phyloP scores from a whole-genome alignment of 495 filamentous ascomycete species.

The Sordaria brevicollis region DNA sequence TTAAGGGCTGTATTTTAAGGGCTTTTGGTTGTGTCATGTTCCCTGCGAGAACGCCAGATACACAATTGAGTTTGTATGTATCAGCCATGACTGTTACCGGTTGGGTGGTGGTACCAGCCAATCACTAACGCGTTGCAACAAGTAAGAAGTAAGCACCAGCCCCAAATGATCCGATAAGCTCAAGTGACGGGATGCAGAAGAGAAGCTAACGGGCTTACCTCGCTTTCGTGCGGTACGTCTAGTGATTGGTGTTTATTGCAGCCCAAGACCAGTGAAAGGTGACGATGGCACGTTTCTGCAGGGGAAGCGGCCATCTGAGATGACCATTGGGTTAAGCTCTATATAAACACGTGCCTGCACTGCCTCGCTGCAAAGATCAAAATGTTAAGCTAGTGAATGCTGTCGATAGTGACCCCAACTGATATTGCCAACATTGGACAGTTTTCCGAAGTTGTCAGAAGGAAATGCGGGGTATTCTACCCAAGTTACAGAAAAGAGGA shows the following conservation, averaged over 20 bases:
- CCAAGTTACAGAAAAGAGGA: not conserved
- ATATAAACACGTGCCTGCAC: not conserved
- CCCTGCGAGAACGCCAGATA: not conserved
- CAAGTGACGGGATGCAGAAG: not conserved
- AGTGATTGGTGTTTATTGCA: not conserved
- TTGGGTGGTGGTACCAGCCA: not conserved
- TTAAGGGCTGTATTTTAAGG: not conserved
- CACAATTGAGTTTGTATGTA: not conserved
- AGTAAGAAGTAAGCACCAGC: not conserved
- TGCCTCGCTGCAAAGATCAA: not conserved
- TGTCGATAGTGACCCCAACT: not conserved
- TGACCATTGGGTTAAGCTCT: not conserved
- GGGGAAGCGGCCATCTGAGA: not conserved
- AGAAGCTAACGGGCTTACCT: not conserved
- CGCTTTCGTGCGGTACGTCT: not conserved
- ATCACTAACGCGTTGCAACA: not conserved
- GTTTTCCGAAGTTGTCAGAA: not conserved
- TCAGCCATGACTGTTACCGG: not conserved
- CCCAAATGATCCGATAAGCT: not conserved
- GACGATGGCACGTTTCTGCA: not conserved
- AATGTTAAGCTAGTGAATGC: not conserved
- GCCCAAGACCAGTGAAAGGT: not conserved
- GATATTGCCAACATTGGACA: not conserved
- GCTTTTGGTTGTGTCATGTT: not conserved
- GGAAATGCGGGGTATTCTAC: not conserved